These are phyloP conservation scores for Lepidium aucheri DNA, from an alignment of 345 rosid species.

Conservation along the genomic window DNA sequence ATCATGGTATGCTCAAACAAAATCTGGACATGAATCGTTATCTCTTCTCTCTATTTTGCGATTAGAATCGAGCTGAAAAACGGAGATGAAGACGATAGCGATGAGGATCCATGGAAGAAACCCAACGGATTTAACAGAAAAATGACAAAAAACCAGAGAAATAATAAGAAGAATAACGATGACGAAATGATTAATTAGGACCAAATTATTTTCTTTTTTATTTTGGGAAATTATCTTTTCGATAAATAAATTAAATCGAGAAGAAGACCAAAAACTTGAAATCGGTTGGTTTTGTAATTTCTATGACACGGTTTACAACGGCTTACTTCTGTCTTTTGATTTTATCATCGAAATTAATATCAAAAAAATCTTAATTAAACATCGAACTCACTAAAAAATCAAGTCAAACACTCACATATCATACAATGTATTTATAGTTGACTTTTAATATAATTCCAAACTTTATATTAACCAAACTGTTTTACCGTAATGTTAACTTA, in stretches of 20 bases:
- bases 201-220: not conserved
- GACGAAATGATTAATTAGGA: not conserved
- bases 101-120: slow-evolving; percentile 22
- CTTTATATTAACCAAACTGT: too few species aligned
- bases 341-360: not conserved
- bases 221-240: not conserved
- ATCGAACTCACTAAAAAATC: too few species aligned
- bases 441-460: too few species aligned
- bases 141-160: not conserved
- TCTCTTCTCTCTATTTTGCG: not conserved
- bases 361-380: too few species aligned
- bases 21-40: not conserved
- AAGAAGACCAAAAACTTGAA: not conserved
- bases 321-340: not conserved
- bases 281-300: not conserved
- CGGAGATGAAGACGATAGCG: slow-evolving; percentile 12
- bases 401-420: too few species aligned
- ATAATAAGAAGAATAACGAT: not conserved
- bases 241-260: not conserved
- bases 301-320: not conserved
- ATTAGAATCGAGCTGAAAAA: not conserved
- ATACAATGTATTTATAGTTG: too few species aligned
- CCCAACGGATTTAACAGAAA: slow-evolving; percentile 30
- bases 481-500: too few species aligned
- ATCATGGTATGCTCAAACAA: slow-evolving; percentile 27